Percentiles rank a stretch among this genome's conserved stretches.
phyloP scores from a whole-genome alignment of 495 filamentous ascomycete species.

The Amorphotheca resinae region DNA sequence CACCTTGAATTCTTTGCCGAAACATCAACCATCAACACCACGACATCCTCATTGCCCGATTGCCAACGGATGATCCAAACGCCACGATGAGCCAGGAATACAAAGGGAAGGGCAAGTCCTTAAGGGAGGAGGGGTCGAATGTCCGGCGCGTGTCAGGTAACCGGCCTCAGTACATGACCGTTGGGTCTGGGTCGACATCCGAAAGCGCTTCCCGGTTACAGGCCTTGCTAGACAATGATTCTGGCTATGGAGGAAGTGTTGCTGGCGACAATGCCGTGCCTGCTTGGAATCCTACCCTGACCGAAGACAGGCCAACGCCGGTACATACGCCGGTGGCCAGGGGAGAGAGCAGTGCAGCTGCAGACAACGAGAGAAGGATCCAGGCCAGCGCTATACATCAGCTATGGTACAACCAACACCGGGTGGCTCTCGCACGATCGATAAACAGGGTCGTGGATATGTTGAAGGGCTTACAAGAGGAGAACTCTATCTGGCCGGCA shows the following conservation, averaged over 20 bases:
- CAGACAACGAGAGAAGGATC: constrained; percentile 26
- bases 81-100: constrained; percentile 62
- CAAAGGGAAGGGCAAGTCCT: constrained; percentile 32
- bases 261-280: constrained; percentile 30
- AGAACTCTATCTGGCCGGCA: constrained; percentile 85
- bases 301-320: constrained; percentile 55
- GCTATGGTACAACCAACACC: constrained; percentile 74
- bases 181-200: constrained; percentile 70
- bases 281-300: constrained; percentile 40
- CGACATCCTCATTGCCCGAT: background rate
- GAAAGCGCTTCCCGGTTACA: constrained; percentile 53
- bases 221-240: constrained; percentile 71
- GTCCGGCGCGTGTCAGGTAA: constrained; percentile 8
- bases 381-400: constrained; percentile 37
- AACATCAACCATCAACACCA: background rate
- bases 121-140: constrained; percentile 21
- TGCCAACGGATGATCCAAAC: constrained; percentile 3
- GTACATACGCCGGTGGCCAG: constrained; percentile 38
- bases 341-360: constrained; percentile 35
- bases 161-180: constrained; percentile 58
- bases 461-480: constrained; percentile 64
- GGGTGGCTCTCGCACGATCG: constrained; percentile 67
- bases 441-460: constrained; percentile 78
- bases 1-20: background rate
- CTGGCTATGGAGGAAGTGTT: constrained; percentile 78